Evolutionary conservation across 2,329 filamentous ascomycete genomes (phyloP), one percentile per base, ranked within the genome.

Genomic region (Cadophora luteo-olivacea): DNA sequence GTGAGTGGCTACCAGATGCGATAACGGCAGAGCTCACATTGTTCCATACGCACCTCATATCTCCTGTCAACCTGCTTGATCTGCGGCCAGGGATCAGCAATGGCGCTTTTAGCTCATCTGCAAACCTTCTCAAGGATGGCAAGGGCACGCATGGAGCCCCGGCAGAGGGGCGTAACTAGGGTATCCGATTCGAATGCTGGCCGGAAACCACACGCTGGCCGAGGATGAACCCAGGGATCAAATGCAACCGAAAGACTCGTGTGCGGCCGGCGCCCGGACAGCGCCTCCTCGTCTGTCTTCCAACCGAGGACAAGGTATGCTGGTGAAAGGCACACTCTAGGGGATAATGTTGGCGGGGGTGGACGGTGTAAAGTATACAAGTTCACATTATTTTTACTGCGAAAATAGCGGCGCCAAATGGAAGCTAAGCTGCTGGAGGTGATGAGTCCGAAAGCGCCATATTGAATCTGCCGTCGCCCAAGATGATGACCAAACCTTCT

Each of bases 81-180:
- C 75, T 75, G 67, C 74, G 70, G 69, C 64, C 73, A 68, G 70
- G 70, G 75, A 75, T 76, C 71, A 72, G 41, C 75, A 63, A 73
- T 74, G 75, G 75, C 75, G 75, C 68, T 74, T 73, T 75, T 76
- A 73, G 74, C 70, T 72, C 73, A 69, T 67, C 72, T 72, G 51
- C 66, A 72, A 66, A 68, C 36, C 67, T 65, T 72, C 68, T 66
- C 71, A 72, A 71, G 67, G 68, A 66, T 69, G 64, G 60, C 48
- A 48, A 36, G 54, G 41, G 33, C 36, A 54, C 14, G 54, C 62
- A 69, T 66, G 72, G 68, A 69, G 67, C 68, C 69, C 68, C 66
- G 61, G 61, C 69, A 61, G 22, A 64, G 64, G 66, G 71, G 64
- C 55, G 45, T 36, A 68, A 70, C 73, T 72, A 65, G 71, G 74